Base-by-base conservation (phyloP, 2,329 filamentous ascomycete species). In the Colletotrichum camelliae region DNA sequence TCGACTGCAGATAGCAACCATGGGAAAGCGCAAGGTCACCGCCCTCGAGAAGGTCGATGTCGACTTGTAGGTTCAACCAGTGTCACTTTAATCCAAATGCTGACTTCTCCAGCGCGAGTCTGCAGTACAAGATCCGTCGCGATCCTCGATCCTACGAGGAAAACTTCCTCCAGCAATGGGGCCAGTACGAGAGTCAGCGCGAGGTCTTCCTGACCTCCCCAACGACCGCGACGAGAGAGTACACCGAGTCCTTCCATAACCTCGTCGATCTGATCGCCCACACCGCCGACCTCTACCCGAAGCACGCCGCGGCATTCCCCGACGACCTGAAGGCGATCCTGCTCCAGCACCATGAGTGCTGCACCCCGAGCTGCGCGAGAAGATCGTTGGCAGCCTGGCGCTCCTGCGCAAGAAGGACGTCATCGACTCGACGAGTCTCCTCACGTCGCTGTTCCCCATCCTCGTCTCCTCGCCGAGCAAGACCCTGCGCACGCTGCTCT, bases 1-100 rank as follows among this genome's bases (percentile, higher is more conserved):
- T 24, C 33, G 35, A 69, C 43, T 58, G 21, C 72, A 62, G 43
- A 48, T 4, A 48, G 67, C 39, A 73, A 85, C 77, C 60, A 97
- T 95, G 92, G 94, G 92, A 76, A 98, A 98, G 87, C 91, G 96
- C 84, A 97, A 97, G 87, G 91, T 98, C 75, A 95, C 94, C 72
- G 96, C 96, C 77, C 92, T 98, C 85, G 96, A 98, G 87, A 98
- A 98, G 90, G 93, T 98, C 80, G 96, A 98, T 83, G 96, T 96
- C 39, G 95, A 98, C 85, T 88, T 97, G 90, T 94, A 84, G 77
- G 91, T 83, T n/a, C 7, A 21, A 15, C 52, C 29, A 4, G 1
- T 3, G 61, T 24, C 15, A 79, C 10, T 12, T 27, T 18, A 9
- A 33, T 58, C 69, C 70, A 58, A 77, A 74, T 68, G 80, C 84